Conservation (phyloP, 371 early-diverging fungal genomes). For the Sporodiniella umbellata region DNA sequence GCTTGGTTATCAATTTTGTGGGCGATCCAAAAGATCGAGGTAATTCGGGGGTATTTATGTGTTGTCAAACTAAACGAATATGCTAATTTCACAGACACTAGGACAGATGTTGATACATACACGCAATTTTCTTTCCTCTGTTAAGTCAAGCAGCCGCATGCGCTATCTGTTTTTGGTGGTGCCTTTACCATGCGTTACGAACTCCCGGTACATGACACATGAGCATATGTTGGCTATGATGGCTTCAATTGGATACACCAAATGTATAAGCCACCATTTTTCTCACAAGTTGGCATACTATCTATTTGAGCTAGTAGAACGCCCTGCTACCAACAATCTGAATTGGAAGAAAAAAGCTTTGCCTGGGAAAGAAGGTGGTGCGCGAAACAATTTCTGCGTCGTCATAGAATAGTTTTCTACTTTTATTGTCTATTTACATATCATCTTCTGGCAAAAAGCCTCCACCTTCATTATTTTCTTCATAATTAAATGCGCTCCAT, state of each 20-base stretch:
- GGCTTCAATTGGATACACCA: constrained; percentile 56
- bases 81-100: too few relatives aligned
- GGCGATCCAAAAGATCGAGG: constrained; percentile 77
- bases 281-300: constrained; percentile 77
- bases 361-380: constrained; percentile 49
- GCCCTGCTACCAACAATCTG: constrained; percentile 4
- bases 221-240: constrained; percentile 64
- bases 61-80: neutral
- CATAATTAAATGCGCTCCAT: neutral
- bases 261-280: constrained; percentile 59
- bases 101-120: constrained; percentile 50
- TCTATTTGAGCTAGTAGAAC: constrained; percentile 45
- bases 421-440: neutral
- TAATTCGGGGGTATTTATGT: constrained; percentile 8
- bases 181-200: constrained; percentile 79
- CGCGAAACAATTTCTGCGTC: constrained; percentile 67
- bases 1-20: constrained; percentile 89
- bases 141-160: constrained; percentile 9
- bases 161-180: constrained; percentile 78
- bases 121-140: constrained; percentile 33
- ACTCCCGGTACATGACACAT: constrained; percentile 83
- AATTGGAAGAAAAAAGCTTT: constrained; percentile 53
- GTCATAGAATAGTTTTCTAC: constrained; percentile 28
- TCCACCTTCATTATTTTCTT: neutral
- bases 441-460: constrained; percentile 14